Base-by-base conservation (phyloP, 2,329 filamentous ascomycete species). In the Aspergillus flavus region DNA sequence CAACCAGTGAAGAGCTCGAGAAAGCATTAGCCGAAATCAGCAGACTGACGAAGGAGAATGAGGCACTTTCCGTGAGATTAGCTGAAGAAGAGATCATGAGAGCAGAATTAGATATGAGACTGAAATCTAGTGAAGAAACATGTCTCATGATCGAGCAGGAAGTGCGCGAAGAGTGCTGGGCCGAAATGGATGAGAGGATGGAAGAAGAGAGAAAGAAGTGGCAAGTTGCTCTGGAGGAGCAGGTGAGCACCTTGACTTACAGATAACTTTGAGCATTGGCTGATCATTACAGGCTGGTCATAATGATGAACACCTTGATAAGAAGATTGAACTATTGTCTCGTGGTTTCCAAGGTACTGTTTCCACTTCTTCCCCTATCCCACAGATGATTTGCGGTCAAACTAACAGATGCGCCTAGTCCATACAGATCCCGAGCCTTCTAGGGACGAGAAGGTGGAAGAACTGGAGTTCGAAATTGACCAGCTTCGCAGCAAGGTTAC, bases 81-180 rank as follows among this genome's bases (percentile, higher is more conserved):
- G 85, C 87, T 1, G 84, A 89, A 53, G 92, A 97, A 76, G 86
- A 88, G 16, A 86, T 91, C 52, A 85, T 87, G 0, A 86, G 93
- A 2, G 80, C 87, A 56, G 87, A 91, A 41, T 88, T 90, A 3
- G 93, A 97, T 73, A 85, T 89, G 1, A 89, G 89, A 67, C 86
- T 94, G 66, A 82, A 88, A 43, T 88, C 87, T 4, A 88, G 85
- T 1, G 85, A 88, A 72, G 82, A 84, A 58, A 82, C 81, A 69
- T 84, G 91, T 79, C 86, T 92, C 50, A 88, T 92, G 58, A 82
- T 96, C 14, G 95, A 99, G 75, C 89, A 91, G 69, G 89, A 90
- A 6, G 87, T 98, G 34, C 89, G 95, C 26, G 94, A 97, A 72
- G 94, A 98, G 69, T 94, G 94, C 70, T 94, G 89, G 69, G 84